Evolutionary conservation across 2,329 filamentous ascomycete species (phyloP).

Genomic region (Verticillium alfalfae): DNA sequence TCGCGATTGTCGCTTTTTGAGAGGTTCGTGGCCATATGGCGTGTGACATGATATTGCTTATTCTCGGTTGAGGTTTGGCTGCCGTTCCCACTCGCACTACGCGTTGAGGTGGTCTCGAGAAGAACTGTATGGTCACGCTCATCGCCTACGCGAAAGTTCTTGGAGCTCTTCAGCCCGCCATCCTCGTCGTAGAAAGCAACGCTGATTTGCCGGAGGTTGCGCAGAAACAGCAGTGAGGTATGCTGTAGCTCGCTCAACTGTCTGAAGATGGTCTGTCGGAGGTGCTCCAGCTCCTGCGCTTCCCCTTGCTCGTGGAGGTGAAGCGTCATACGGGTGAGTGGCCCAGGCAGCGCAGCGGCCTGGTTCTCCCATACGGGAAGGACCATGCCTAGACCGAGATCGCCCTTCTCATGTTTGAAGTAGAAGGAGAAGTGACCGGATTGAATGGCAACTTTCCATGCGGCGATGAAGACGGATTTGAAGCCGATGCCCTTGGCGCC

Average conservation of each 20-base stretch:
- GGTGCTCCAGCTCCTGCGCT: slow-evolving; percentile 4
- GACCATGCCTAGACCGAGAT: slow-evolving; percentile 46
- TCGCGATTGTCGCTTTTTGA: slow-evolving; percentile 26
- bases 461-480: slow-evolving; percentile 44
- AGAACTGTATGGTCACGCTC: slow-evolving; percentile 6
- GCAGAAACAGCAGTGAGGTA: slow-evolving; percentile 34
- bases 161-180: slow-evolving; percentile 5
- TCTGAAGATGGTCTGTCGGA: slow-evolving; percentile 17
- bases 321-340: slow-evolving; percentile 30
- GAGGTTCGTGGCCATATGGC: slow-evolving; percentile 18
- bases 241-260: slow-evolving; percentile 32
- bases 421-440: slow-evolving; percentile 38
- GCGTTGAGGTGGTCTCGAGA: not conserved
- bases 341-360: slow-evolving; percentile 5
- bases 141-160: not conserved
- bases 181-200: slow-evolving; percentile 21
- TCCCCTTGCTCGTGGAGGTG: slow-evolving; percentile 22
- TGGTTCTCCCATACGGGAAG: slow-evolving; percentile 32
- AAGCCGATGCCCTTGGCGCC: slow-evolving; percentile 47
- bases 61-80: slow-evolving; percentile 3
- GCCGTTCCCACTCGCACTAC: not conserved
- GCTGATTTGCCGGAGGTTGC: slow-evolving; percentile 26
- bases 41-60: slow-evolving; percentile 23
- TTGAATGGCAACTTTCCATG: slow-evolving; percentile 35
- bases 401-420: slow-evolving; percentile 29